Conservation (phyloP, 306 rosid genomes). For the Trichosanthes truncata region DNA sequence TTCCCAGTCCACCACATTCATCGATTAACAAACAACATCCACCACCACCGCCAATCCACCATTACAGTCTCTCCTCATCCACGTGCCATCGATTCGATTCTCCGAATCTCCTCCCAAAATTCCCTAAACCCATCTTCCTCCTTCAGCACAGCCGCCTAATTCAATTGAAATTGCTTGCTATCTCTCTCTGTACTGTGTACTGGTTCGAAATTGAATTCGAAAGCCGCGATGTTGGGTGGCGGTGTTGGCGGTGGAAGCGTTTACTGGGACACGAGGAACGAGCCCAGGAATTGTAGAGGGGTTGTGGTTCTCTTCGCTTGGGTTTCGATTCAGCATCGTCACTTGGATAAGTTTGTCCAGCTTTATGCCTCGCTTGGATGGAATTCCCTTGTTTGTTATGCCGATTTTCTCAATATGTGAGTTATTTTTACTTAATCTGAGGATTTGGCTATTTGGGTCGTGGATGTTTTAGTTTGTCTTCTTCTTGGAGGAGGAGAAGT, state of each 20-base stretch:
- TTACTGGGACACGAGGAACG: conserved; percentile 66
- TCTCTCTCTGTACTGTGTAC: neutral
- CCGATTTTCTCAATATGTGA: conserved; percentile 77
- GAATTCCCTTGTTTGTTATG: conserved; percentile 77
- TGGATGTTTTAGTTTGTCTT: neutral
- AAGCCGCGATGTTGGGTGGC: conserved; percentile 34
- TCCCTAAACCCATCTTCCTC: neutral
- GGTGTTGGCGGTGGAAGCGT: conserved; percentile 30
- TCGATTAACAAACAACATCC: neutral
- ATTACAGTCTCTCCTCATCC: neutral
- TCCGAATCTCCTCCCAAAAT: neutral
- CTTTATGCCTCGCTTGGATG: conserved; percentile 71
- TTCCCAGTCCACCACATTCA: neutral
- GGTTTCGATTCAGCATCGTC: conserved; percentile 59
- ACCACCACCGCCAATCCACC: neutral
- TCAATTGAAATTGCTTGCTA: neutral
- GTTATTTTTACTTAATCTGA: neutral
- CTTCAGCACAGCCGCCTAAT: too few species aligned
- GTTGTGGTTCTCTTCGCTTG: conserved; percentile 77
- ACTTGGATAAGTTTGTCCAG: conserved; percentile 43
- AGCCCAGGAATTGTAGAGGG: conserved; percentile 44
- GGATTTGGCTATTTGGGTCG: neutral
- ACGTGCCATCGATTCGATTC: neutral
- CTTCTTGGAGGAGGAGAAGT: neutral
- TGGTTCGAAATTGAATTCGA: neutral